phyloP scores from a whole-genome alignment of 192 early-diverging fungal genomes.

The Rhizoclosmatium globosum region DNA sequence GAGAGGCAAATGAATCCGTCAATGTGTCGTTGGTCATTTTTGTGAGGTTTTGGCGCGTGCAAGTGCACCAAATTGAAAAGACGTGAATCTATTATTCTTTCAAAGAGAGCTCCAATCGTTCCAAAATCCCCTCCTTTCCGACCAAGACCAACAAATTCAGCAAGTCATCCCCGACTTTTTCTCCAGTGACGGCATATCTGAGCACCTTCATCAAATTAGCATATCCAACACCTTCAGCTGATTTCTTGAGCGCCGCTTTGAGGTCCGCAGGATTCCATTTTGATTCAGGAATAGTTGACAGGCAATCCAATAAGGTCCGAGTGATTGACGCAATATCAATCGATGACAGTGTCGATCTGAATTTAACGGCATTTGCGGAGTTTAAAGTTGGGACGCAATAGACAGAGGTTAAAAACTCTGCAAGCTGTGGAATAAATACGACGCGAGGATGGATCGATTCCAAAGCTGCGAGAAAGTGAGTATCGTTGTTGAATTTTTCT shows the following conservation, averaged over 20 bases:
- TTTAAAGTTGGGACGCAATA: background rate
- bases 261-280: slow-evolving; percentile 34
- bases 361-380: background rate
- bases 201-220: slow-evolving; percentile 34
- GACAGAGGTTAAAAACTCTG: background rate
- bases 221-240: slow-evolving; percentile 9
- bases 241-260: slow-evolving; percentile 19
- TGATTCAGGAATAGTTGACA: background rate
- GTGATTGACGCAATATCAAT: background rate
- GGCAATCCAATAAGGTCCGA: background rate
- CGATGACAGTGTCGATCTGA: background rate
- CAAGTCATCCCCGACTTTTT: slow-evolving; percentile 44
- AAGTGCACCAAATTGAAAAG: too few species aligned
- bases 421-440: background rate
- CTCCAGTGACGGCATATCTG: slow-evolving; percentile 43
- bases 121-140: slow-evolving; percentile 34
- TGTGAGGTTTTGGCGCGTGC: too few species aligned
- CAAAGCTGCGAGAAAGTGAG: background rate
- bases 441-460: background rate
- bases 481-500: background rate
- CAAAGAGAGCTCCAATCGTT: slow-evolving; percentile 6
- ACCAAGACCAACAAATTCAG: slow-evolving; percentile 30
- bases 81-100: too few species aligned
- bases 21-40: too few species aligned
- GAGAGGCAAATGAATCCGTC: background rate